These are phyloP conservation scores for Colletotrichum karsti DNA, from an alignment of 2,329 filamentous ascomycete species.

Conservation along the genomic window DNA sequence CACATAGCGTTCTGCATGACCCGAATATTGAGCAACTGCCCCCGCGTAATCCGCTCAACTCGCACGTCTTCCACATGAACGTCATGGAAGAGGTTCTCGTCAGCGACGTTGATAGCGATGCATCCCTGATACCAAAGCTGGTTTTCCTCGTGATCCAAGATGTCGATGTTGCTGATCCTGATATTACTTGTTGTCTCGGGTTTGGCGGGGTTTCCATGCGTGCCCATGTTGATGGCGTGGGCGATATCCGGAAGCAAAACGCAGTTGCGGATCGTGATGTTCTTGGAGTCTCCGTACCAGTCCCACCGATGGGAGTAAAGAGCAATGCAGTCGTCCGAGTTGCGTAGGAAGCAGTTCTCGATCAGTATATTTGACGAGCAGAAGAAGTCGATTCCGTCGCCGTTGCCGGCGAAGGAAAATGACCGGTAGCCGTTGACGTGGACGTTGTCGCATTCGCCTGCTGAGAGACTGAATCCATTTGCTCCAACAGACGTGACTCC, in stretches of 20 bases:
- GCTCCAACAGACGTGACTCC: conserved; percentile 31
- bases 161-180: conserved; percentile 42
- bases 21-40: conserved; percentile 43
- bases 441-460: conserved; percentile 31
- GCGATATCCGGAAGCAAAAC: conserved; percentile 41
- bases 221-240: conserved; percentile 45
- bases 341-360: conserved; percentile 44
- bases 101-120: conserved; percentile 42
- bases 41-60: conserved; percentile 39
- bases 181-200: conserved; percentile 42
- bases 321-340: conserved; percentile 45
- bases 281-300: conserved; percentile 40
- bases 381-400: conserved; percentile 38
- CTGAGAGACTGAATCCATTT: conserved; percentile 29
- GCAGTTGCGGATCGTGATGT: conserved; percentile 42
- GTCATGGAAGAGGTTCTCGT: conserved; percentile 41
- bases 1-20: conserved; percentile 44
- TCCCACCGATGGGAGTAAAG: conserved; percentile 42
- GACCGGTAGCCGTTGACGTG: conserved; percentile 31
- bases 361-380: conserved; percentile 34
- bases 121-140: conserved; percentile 45
- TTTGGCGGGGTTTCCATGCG: conserved; percentile 41
- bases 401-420: conserved; percentile 32
- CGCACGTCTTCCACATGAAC: conserved; percentile 38
- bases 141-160: conserved; percentile 44